Evolutionary conservation across 805 yeast genomes (phyloP), one percentile per base, ranked within the genome.

Genomic region (Spathaspora passalidarum): DNA sequence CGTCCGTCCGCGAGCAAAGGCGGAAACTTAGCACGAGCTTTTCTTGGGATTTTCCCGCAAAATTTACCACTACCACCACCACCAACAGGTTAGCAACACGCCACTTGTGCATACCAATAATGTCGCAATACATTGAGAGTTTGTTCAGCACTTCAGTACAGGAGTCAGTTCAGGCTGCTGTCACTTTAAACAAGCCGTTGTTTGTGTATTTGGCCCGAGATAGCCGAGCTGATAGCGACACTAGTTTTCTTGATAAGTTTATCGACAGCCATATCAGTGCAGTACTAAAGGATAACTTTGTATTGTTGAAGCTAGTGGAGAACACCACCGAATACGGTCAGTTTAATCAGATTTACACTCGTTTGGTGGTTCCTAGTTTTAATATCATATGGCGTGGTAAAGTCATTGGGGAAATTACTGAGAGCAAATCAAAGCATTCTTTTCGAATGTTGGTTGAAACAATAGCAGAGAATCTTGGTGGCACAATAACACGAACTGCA

Each of bases 281-380:
- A 8, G 25, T 20, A 32, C 32, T 55, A 16, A 23, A 32, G 16
- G 32, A 32, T 2, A 40, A 48, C 16, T 60, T 53, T 35, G 52
- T 58, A 10, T 45, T 57, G 39, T 49, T 62, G 32, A 49, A 51
- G 38, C 42, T 63, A 38, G 23, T 46, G 2, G 50, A 53, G 16
- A 48, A 49, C 9, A 50, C 59, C 4, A 34, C 44, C 2, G 68
- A 63, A 42, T 58, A 42, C 43, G 53, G 47, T 10, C 53, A 40
- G 35, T 82, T 85, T 54, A 65, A 72, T 29, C 82, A 80, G 49
- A 65, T 84, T n/a, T 82, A 81, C 50, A 81, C 81, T 2, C 63
- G 69, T 14, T 65, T 74, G 6, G 56, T 54, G 0, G 69, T 74
- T 2, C 91, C 91, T 1, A 73, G 86, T 50, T 64, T 84, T 19